A percentile compares a stretch with the other conserved stretches of the same genome.
These are phyloP conservation scores for Climacium dendroides DNA, from an alignment of 225 moss, liverwort and hornwort genomes.

Conservation along the genomic window DNA sequence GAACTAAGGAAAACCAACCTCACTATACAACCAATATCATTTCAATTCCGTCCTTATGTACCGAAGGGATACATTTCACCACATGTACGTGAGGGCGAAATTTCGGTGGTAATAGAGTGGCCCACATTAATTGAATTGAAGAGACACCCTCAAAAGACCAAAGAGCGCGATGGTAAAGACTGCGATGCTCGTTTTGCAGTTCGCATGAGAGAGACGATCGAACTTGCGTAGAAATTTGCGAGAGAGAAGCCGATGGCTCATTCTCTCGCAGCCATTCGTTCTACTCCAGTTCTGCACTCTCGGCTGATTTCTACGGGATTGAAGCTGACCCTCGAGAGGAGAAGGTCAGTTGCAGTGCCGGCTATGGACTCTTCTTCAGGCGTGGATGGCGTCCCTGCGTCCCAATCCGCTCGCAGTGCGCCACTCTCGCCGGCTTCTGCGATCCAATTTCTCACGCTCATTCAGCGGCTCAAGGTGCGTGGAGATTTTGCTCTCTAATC, in stretches of 20 bases:
- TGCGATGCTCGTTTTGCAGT: background rate
- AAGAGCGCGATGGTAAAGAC: background rate
- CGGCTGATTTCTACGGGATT: background rate
- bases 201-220: background rate
- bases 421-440: conserved; percentile 43
- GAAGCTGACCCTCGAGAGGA: background rate
- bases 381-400: background rate
- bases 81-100: too few relatives aligned
- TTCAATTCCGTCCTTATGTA: background rate
- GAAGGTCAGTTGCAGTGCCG: background rate
- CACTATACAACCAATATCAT: too few relatives aligned
- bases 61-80: background rate
- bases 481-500: background rate
- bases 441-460: conserved; percentile 79
- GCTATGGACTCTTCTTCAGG: conserved; percentile 5
- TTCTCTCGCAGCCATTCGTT: background rate
- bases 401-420: background rate
- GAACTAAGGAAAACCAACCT: background rate
- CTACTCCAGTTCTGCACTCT: background rate
- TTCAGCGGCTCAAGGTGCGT: conserved; percentile 69
- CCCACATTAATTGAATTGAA: background rate
- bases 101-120: background rate
- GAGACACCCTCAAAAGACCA: background rate
- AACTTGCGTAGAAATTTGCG: background rate
- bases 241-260: background rate